phyloP scores from a whole-genome alignment of 1,139 yeast species.

The Protomyces arabidopsidicola region DNA sequence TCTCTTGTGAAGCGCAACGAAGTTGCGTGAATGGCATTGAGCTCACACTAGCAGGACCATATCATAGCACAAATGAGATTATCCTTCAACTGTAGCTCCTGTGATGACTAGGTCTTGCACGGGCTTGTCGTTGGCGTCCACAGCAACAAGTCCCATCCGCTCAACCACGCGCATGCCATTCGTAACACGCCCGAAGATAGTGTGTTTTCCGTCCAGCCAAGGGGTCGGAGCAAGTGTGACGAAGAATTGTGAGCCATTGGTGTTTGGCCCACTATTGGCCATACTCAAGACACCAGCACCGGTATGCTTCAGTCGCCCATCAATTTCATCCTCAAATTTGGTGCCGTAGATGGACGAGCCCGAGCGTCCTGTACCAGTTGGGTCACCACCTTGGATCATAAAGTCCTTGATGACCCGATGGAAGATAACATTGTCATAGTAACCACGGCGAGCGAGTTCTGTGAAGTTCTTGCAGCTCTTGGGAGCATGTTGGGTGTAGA shows the following conservation, averaged over 20 bases:
- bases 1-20: too few relatives aligned
- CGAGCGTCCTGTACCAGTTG: conserved; percentile 41
- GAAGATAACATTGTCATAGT: conserved; percentile 41
- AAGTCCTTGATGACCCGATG: conserved; percentile 43
- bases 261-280: conserved; percentile 41
- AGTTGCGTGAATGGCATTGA: too few relatives aligned
- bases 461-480: conserved; percentile 37
- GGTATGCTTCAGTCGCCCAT: conserved; percentile 50
- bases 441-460: conserved; percentile 37
- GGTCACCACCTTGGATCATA: conserved; percentile 44
- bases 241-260: conserved; percentile 48
- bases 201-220: conserved; percentile 48
- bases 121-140: conserved; percentile 45
- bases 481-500: conserved; percentile 39
- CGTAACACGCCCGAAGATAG: conserved; percentile 58
- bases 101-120: conserved; percentile 34
- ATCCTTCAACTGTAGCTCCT: conserved; percentile 6
- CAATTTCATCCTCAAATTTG: conserved; percentile 46
- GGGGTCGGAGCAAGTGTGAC: conserved; percentile 50
- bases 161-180: conserved; percentile 53
- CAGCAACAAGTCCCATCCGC: conserved; percentile 50
- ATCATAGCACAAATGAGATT: neutral
- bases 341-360: conserved; percentile 39
- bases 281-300: conserved; percentile 55
- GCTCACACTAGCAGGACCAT: too few relatives aligned